Base-by-base conservation (phyloP, 495 filamentous ascomycete species). In the Oleoguttula mirabilis region DNA sequence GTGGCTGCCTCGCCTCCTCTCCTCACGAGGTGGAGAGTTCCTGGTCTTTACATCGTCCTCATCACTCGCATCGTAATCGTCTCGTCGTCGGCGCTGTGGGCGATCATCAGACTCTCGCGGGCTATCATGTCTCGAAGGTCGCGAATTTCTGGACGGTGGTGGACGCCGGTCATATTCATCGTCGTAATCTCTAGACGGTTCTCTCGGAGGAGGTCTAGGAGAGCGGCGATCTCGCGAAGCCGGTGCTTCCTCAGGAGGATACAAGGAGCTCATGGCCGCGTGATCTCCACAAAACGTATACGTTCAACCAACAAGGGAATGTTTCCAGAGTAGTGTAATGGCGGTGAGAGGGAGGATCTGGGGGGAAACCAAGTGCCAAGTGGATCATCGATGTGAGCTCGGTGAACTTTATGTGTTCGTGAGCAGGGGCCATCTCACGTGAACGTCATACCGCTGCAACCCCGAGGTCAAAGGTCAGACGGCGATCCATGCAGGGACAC, bases 31-130 rank as follows among this genome's bases (percentile, higher is more conserved):
- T 15, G 6, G 7, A 15, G 12, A 21, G 8, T 6, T 14, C 22
- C 16, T 14, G 10, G 6, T 10, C 4, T 12, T 11, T 32, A 43
- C 28, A 21, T 50, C 47, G 23, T 50, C 47, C 11, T 44, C 47
- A 23, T 50, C 47, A 28, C 41, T 49, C 4, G 38, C 45, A 38
- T 49, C 39, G 23, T 43, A 49, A 16, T 41, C 37, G 37, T 39
- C 35, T 14, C 43, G 34, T 24, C 36, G 21, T 21, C 15, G 10
- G 8, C 10, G 32, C 8, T 35, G 10, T 17, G 32, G 15, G 16
- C 10, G 5, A 5, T 6, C 6, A 35, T 17, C 32, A 7, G n/a
- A n/a, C 6, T 35, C 32, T 21, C 36, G 25, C 3, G 16, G 22
- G 27, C 39, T 2, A 7, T 42, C 45, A 11, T 24, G 32, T 24